Conservation (phyloP, 352 stramenopile species). For the Globisporangium canariense region DNA sequence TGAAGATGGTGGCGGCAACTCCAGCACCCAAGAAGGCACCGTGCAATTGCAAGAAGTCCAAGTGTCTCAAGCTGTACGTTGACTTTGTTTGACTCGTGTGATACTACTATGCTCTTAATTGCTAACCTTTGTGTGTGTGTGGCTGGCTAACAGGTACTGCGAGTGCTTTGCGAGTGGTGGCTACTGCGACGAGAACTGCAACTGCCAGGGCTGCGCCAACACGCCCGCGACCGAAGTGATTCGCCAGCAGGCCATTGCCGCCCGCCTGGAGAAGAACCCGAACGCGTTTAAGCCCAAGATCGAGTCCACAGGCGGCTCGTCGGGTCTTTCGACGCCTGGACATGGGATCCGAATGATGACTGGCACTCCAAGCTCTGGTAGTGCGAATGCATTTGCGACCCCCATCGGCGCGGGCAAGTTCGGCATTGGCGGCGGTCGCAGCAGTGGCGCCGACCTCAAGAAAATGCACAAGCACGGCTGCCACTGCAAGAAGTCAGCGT, state of each 20-base stretch:
- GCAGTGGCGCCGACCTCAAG: conserved; percentile 28
- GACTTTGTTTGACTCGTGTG: background rate
- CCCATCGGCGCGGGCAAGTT: conserved; percentile 19
- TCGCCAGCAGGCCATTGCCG: conserved; percentile 82
- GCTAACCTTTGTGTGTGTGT: background rate
- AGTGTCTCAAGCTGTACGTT: conserved; percentile 94
- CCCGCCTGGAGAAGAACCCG: conserved; percentile 92
- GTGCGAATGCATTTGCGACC: conserved; percentile 20
- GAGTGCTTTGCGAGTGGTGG: conserved; percentile 93
- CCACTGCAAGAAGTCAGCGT: conserved; percentile 96
- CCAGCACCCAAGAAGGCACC: conserved; percentile 50
- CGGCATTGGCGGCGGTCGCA: conserved; percentile 12
- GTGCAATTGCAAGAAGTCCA: conserved; percentile 98
- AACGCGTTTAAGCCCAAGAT: conserved; percentile 97
- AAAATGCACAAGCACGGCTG: conserved; percentile 94
- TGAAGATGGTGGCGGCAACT: conserved; percentile 6
- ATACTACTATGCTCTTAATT: background rate
- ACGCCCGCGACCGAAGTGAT: conserved; percentile 61
- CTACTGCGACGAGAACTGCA: conserved; percentile 92
- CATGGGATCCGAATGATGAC: conserved; percentile 4
- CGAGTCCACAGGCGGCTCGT: conserved; percentile 32
- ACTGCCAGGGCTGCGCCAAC: conserved; percentile 92
- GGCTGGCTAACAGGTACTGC: conserved; percentile 68
- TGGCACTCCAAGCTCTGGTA: background rate
- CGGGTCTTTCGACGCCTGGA: conserved; percentile 2